Percentiles rank a stretch among this genome's conserved stretches.
These are phyloP conservation scores for Chlamydomonas asymmetrica DNA, from an alignment of 139 green algal genomes.

Conservation along the genomic window DNA sequence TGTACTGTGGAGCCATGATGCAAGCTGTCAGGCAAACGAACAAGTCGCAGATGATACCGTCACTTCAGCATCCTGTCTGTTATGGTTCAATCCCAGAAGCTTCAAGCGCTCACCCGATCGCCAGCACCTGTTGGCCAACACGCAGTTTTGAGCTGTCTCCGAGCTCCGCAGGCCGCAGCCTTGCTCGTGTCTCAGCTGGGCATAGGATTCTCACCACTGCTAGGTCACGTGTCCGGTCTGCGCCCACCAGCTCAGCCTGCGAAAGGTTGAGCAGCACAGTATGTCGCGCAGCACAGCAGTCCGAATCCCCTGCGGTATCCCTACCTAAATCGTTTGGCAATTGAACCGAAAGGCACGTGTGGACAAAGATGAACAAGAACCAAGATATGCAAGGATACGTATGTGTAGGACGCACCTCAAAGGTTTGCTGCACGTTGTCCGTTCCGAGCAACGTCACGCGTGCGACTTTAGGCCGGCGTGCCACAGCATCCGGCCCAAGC, in stretches of 20 bases:
- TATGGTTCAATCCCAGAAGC: conserved; percentile 64
- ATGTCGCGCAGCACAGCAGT: too few species aligned
- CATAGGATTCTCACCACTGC: conserved; percentile 64
- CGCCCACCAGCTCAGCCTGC: conserved; percentile 52
- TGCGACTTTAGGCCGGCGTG: conserved; percentile 7
- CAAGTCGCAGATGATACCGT: too few species aligned
- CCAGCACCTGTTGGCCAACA: conserved; percentile 75
- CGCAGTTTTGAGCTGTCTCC: conserved; percentile 48
- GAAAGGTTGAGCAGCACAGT: background rate
- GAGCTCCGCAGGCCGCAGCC: conserved; percentile 54
- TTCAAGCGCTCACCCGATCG: conserved; percentile 49
- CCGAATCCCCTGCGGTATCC: too few species aligned
- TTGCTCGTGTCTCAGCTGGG: conserved; percentile 24
- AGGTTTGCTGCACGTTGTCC: conserved; percentile 63
- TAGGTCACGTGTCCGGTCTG: conserved; percentile 68
- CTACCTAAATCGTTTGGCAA: too few species aligned
- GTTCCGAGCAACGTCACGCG: conserved; percentile 64
- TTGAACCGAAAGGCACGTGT: too few species aligned
- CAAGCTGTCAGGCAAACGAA: too few species aligned
- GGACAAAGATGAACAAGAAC: too few species aligned
- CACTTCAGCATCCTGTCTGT: background rate
- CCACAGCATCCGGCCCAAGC: conserved; percentile 1
- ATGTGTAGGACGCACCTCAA: too few species aligned
- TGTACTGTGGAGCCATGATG: too few species aligned
- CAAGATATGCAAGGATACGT: too few species aligned